Conservation (phyloP, 176 grass and related monocot genomes). For the Puccinellia tenuiflora region DNA sequence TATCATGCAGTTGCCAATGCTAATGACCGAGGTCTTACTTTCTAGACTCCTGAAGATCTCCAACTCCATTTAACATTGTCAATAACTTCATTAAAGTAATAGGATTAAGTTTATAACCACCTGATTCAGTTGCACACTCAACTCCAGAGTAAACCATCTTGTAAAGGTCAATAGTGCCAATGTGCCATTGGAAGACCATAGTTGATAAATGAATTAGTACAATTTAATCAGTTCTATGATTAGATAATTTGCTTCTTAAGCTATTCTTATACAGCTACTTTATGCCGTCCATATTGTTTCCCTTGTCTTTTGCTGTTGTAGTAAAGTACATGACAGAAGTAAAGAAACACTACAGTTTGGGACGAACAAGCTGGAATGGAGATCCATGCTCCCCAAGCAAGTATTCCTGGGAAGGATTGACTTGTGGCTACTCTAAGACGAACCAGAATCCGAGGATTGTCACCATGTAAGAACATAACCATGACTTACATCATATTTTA, state of each 20-base stretch:
- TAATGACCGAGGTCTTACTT: not conserved
- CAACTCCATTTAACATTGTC: not conserved
- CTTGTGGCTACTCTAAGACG: not conserved
- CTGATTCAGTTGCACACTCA: not conserved
- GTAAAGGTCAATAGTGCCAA: not conserved
- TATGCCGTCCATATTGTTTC: not conserved
- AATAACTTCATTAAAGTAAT: not conserved
- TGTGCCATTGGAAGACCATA: not conserved
- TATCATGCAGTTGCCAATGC: not conserved
- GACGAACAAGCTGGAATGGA: slow-evolving; percentile 9
- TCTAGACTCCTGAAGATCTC: not conserved
- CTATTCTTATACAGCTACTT: not conserved
- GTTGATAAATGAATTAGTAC: not conserved
- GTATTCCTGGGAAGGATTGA: slow-evolving; percentile 8
- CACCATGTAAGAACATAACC: slow-evolving; percentile 15
- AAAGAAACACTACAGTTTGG: not conserved
- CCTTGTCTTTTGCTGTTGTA: not conserved
- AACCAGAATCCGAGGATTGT: not conserved
- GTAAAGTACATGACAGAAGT: not conserved
- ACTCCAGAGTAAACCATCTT: not conserved
- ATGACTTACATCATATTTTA: not conserved
- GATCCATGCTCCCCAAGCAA: slow-evolving; percentile 25
- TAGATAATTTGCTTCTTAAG: not conserved
- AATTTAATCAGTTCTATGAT: not conserved
- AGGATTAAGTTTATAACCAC: not conserved